phyloP scores from a whole-genome alignment of 225 moss, liverwort and hornwort species.

The Climacium dendroides region DNA sequence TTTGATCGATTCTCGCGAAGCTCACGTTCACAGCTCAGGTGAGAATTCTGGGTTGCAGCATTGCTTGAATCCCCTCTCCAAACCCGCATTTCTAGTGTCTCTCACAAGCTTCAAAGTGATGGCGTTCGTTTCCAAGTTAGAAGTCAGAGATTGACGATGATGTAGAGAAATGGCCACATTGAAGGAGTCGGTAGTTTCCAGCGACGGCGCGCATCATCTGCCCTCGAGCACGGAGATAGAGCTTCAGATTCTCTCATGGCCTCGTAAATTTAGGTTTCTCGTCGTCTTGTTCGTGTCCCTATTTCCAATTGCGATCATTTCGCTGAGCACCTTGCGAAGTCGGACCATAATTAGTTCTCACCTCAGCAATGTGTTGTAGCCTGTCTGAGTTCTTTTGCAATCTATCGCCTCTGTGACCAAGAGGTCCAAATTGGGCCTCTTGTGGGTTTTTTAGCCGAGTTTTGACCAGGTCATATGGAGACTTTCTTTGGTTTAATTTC shows the following conservation, averaged over 20 bases:
- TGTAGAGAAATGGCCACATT: not conserved
- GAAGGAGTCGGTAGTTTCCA: not conserved
- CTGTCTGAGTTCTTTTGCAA: not conserved
- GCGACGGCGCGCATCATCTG: not conserved
- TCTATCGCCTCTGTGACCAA: not conserved
- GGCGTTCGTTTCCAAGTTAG: not conserved
- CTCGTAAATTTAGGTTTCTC: not conserved
- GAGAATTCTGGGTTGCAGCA: not conserved
- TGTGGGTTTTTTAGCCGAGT: not conserved
- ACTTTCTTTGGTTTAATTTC: not conserved
- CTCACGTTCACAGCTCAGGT: not conserved
- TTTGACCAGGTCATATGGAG: not conserved
- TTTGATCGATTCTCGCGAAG: not conserved
- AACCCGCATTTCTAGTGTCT: not conserved
- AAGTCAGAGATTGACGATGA: not conserved
- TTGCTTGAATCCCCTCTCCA: not conserved
- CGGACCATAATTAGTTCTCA: not conserved
- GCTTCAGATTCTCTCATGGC: not conserved
- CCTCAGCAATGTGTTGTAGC: not conserved
- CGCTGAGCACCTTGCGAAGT: not conserved
- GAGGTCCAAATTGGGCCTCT: not conserved
- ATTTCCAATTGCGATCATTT: not conserved
- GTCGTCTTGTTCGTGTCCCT: not conserved
- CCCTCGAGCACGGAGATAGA: not conserved
- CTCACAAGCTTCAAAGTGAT: not conserved